Conservation (phyloP, 805 yeast genomes). For the Phaffomyces antillensis region DNA sequence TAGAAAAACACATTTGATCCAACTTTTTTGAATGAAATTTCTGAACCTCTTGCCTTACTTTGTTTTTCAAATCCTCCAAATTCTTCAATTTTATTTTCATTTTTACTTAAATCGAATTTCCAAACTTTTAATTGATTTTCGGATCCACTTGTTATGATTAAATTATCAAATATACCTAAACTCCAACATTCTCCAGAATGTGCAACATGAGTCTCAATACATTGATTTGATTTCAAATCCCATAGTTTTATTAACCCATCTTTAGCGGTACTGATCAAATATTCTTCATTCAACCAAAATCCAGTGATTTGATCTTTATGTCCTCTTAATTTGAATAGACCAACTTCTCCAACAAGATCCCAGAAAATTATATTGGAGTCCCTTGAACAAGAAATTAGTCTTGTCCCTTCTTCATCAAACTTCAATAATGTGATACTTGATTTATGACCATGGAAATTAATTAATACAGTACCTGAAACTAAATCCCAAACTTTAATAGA, state of each 20-base stretch:
- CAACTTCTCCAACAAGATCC: conserved; percentile 93
- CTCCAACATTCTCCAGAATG: conserved; percentile 94
- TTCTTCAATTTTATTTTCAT: conserved; percentile 40
- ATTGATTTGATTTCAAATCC: conserved; percentile 86
- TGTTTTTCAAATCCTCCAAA: conserved; percentile 67
- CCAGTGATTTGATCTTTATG: conserved; percentile 90
- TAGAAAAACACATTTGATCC: conserved; percentile 43
- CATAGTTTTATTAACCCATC: conserved; percentile 91
- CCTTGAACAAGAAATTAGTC: conserved; percentile 77
- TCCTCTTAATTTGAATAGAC: conserved; percentile 78
- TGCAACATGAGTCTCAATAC: conserved; percentile 91
- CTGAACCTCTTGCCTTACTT: conserved; percentile 64
- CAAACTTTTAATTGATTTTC: conserved; percentile 82
- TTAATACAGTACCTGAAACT: conserved; percentile 66
- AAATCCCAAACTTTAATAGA: conserved; percentile 87
- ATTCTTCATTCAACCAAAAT: conserved; percentile 46
- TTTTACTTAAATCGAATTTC: conserved; percentile 52
- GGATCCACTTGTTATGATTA: conserved; percentile 65
- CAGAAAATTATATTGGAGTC: conserved; percentile 84
- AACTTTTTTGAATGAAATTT: conserved; percentile 42
- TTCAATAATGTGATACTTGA: conserved; percentile 61
- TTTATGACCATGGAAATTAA: conserved; percentile 87
- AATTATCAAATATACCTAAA: conserved; percentile 39
- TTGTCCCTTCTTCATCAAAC: conserved; percentile 79
- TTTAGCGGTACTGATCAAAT: conserved; percentile 70